phyloP scores from a whole-genome alignment of 2,329 filamentous ascomycete species.

The Catunica adiposa region DNA sequence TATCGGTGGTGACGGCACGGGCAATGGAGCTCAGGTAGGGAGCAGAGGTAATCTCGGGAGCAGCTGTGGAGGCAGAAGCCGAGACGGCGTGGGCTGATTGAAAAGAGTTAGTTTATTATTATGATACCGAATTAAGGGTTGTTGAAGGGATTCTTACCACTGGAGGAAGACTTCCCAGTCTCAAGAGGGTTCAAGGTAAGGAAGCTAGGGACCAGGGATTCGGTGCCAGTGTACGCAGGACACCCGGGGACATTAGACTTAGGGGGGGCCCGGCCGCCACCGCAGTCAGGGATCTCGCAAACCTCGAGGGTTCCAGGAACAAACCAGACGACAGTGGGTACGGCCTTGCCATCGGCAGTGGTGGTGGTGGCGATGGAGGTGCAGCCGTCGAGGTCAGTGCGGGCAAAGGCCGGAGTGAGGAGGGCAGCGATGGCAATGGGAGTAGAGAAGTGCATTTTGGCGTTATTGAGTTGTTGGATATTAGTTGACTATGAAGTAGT shows the following conservation, averaged over 20 bases:
- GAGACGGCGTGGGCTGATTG: too few relatives aligned
- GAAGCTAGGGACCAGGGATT: slow-evolving; percentile 29
- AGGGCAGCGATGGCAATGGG: background rate
- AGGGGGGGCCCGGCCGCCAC: slow-evolving; percentile 47
- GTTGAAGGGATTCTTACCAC: too few relatives aligned
- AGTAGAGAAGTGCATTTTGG: background rate
- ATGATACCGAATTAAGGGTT: too few relatives aligned
- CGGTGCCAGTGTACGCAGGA: slow-evolving; percentile 36
- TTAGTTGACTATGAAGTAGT: background rate
- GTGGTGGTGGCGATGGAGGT: slow-evolving; percentile 23
- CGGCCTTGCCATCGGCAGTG: slow-evolving; percentile 18
- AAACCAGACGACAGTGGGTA: slow-evolving; percentile 38
- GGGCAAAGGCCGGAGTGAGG: background rate
- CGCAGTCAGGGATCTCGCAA: slow-evolving; percentile 48
- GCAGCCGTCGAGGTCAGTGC: slow-evolving; percentile 24
- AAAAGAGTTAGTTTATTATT: too few relatives aligned
- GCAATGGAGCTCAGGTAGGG: too few relatives aligned
- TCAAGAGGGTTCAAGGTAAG: slow-evolving; percentile 19
- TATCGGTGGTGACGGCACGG: background rate
- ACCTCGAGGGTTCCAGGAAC: slow-evolving; percentile 47
- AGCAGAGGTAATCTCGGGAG: too few relatives aligned
- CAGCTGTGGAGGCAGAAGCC: too few relatives aligned
- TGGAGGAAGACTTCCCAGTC: background rate
- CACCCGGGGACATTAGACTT: slow-evolving; percentile 46
- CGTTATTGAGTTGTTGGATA: background rate